Conservation (phyloP, 164 flowering plant genomes). For the Vitis rotundifolia region DNA sequence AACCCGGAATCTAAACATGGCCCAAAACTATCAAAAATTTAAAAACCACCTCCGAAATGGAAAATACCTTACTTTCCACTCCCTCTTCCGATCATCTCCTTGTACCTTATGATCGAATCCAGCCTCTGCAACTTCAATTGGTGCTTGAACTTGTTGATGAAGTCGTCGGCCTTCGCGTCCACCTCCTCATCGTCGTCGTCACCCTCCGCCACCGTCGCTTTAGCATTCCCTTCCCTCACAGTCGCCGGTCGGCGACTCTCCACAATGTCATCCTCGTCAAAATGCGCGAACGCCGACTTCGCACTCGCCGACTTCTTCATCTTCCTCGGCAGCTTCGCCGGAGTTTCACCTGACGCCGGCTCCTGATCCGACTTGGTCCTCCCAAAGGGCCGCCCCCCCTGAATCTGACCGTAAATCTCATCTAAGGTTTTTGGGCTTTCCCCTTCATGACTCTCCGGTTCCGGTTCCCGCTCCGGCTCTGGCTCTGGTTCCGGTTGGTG, state of each 20-base stretch:
- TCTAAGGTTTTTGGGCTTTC: conserved; percentile 17
- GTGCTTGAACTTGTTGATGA: conserved; percentile 50
- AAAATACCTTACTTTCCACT: conserved; percentile 5
- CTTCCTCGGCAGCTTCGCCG: conserved; percentile 43
- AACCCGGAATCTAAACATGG: too few relatives aligned
- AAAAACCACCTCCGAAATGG: conserved; percentile 5
- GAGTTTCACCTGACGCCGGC: conserved; percentile 45
- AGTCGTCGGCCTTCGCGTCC: conserved; percentile 49
- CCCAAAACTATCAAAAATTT: not conserved
- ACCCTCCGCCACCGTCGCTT: not conserved
- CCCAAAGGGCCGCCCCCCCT: conserved; percentile 17
- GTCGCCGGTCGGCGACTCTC: conserved; percentile 37
- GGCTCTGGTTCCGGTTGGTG: not conserved
- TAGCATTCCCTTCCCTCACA: conserved; percentile 22
- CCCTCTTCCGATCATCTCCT: conserved; percentile 30
- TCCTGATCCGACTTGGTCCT: conserved; percentile 52
- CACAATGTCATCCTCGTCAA: conserved; percentile 26
- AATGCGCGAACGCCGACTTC: conserved; percentile 51
- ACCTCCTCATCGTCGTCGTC: conserved; percentile 37
- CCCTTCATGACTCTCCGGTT: not conserved
- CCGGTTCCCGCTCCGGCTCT: not conserved
- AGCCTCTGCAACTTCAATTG: conserved; percentile 49
- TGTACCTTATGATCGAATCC: conserved; percentile 40
- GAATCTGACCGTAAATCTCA: conserved; percentile 31
- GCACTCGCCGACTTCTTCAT: conserved; percentile 71